These are phyloP conservation scores for Plantago elongata DNA, from an alignment of 257 asterid genomes.

Conservation along the genomic window DNA sequence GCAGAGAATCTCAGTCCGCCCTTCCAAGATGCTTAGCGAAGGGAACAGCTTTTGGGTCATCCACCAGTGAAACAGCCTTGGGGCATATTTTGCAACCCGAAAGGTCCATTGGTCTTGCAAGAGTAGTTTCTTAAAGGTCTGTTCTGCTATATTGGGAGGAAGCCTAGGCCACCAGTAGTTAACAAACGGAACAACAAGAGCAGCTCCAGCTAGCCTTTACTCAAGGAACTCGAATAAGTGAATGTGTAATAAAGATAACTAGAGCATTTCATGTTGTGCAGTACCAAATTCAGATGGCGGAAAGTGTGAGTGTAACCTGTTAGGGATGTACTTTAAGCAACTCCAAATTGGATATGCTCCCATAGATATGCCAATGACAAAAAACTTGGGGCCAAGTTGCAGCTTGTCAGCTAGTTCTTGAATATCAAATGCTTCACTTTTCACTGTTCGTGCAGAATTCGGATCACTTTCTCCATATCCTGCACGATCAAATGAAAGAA, in stretches of 20 bases:
- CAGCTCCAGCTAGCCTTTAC: constrained; percentile 65
- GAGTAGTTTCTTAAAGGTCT: constrained; percentile 30
- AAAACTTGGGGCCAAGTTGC: constrained; percentile 61
- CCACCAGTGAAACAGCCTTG: constrained; percentile 81
- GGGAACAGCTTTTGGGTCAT: constrained; percentile 81
- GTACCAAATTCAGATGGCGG: neutral
- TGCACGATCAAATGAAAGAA: constrained; percentile 71
- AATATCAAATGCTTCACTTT: constrained; percentile 79
- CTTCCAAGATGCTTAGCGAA: constrained; percentile 44
- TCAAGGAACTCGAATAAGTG: neutral
- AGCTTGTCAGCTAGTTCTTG: constrained; percentile 81
- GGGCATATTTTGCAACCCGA: constrained; percentile 58
- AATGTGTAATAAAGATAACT: neutral
- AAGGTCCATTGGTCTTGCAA: constrained; percentile 49
- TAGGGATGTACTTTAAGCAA: constrained; percentile 66
- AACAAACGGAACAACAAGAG: constrained; percentile 69
- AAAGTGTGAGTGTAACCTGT: constrained; percentile 36
- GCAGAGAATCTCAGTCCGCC: constrained; percentile 41
- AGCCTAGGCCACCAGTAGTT: constrained; percentile 72
- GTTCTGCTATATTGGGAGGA: constrained; percentile 46
- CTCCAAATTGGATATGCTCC: constrained; percentile 86
- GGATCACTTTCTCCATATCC: constrained; percentile 97
- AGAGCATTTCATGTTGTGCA: neutral
- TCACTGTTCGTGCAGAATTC: constrained; percentile 62
- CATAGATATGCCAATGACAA: constrained; percentile 67